Percentiles rank a stretch among this genome's conserved stretches.
These are phyloP conservation scores for Metschnikowia reukaufii DNA, from an alignment of 805 yeast genomes.

Conservation along the genomic window DNA sequence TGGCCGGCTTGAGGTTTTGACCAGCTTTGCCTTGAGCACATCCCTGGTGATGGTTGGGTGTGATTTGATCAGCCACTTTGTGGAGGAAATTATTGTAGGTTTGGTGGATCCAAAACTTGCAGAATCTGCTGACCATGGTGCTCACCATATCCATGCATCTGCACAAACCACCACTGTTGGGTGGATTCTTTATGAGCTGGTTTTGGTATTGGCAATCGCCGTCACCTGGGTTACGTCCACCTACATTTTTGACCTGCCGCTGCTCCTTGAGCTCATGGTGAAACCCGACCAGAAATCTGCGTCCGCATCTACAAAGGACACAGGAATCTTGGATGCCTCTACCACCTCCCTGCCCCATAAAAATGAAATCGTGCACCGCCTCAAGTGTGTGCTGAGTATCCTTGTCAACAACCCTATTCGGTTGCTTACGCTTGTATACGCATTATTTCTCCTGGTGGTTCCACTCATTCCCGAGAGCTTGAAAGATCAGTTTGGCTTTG, in stretches of 20 bases:
- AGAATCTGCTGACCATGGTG: conserved; percentile 27
- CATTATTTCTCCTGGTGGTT: conserved; percentile 38
- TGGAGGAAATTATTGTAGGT: conserved; percentile 63
- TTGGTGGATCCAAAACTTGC: conserved; percentile 30
- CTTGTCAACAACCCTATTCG: conserved; percentile 43
- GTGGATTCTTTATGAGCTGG: conserved; percentile 33
- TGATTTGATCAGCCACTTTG: conserved; percentile 81
- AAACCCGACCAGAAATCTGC: background rate
- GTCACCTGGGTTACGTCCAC: conserved; percentile 35
- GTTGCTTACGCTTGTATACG: conserved; percentile 45
- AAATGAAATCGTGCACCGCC: background rate
- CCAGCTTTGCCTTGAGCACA: conserved; percentile 83
- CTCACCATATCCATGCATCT: conserved; percentile 42
- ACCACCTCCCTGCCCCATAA: background rate
- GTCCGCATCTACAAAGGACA: background rate
- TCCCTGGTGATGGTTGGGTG: conserved; percentile 88
- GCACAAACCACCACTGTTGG: conserved; percentile 15
- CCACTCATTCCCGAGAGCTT: conserved; percentile 40
- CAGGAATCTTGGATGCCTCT: conserved; percentile 2
- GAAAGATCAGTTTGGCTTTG: conserved; percentile 30
- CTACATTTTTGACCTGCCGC: conserved; percentile 33
- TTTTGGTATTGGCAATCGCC: conserved; percentile 22
- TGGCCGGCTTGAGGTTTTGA: conserved; percentile 84
- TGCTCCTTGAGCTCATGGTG: conserved; percentile 33
- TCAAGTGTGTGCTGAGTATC: conserved; percentile 6